phyloP scores from a whole-genome alignment of 352 stramenopile genomes.

The Globisporangium perplexum region DNA sequence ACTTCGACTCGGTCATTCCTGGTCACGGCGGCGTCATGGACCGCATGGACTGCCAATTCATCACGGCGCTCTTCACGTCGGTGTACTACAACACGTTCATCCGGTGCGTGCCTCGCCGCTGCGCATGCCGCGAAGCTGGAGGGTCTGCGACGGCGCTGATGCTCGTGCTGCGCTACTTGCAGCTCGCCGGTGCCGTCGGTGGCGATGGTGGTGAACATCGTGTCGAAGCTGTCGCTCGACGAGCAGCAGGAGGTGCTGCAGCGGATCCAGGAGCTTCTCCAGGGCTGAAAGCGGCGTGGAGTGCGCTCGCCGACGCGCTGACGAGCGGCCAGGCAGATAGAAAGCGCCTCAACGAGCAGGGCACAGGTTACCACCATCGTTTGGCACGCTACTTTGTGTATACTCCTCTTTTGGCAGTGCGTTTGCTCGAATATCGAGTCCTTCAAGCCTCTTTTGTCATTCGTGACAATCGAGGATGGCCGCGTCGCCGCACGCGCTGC shows the following conservation, averaged over 20 bases:
- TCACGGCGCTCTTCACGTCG: conserved; percentile 93
- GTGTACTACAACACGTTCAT: conserved; percentile 99
- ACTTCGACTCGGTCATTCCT: conserved; percentile 98
- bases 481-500: conserved; percentile 14
- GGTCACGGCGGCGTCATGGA: conserved; percentile 97
- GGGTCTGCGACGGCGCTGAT: not conserved
- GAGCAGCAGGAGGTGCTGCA: conserved; percentile 70
- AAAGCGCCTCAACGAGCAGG: not conserved
- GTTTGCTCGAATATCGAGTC: too few relatives aligned
- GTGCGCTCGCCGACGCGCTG: not conserved
- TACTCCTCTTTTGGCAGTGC: not conserved
- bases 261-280: conserved; percentile 56
- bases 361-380: not conserved
- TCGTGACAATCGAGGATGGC: not conserved
- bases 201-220: conserved; percentile 69
- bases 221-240: conserved; percentile 50
- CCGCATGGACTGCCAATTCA: conserved; percentile 97
- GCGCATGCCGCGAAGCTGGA: not conserved
- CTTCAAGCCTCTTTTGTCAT: too few relatives aligned
- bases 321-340: not conserved
- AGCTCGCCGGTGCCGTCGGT: conserved; percentile 62
- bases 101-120: conserved; percentile 27
- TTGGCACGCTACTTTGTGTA: not conserved
- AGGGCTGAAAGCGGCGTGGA: conserved; percentile 19
- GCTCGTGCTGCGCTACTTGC: not conserved